Conservation (phyloP, 345 rosid genomes). For the Salix caprea region DNA sequence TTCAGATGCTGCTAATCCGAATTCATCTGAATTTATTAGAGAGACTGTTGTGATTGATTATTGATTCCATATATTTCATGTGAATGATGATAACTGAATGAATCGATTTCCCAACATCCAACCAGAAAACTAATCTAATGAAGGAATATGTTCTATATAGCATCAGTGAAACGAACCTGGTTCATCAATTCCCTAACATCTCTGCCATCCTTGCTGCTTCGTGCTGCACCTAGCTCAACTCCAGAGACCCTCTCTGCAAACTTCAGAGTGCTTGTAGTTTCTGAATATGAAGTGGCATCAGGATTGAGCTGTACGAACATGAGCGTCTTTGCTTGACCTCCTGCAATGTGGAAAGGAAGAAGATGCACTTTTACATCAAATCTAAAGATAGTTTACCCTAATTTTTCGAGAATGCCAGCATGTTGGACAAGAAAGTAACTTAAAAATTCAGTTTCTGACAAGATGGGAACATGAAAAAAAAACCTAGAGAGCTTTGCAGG, state of each 20-base stretch:
- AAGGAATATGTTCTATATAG: background rate
- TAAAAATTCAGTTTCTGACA: background rate
- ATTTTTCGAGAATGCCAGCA: background rate
- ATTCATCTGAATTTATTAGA: too few relatives aligned
- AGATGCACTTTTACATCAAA: constrained; percentile 3
- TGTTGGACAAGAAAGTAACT: background rate
- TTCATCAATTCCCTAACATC: constrained; percentile 83
- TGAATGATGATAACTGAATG: background rate
- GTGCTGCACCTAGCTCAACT: constrained; percentile 91
- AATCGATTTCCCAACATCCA: background rate
- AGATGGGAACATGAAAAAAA: background rate
- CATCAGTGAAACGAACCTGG: constrained; percentile 44
- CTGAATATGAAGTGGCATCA: constrained; percentile 64
- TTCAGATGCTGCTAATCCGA: background rate
- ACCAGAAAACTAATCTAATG: background rate
- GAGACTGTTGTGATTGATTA: too few relatives aligned
- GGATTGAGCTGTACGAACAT: constrained; percentile 99
- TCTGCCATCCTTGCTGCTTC: constrained; percentile 75
- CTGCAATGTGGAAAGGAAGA: constrained; percentile 32
- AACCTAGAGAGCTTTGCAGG: constrained; percentile 83
- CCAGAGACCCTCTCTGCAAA: constrained; percentile 97
- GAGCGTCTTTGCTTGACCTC: constrained; percentile 93
- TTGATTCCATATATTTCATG: too few relatives aligned
- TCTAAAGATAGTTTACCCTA: background rate
- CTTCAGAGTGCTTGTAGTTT: constrained; percentile 80